phyloP scores from a whole-genome alignment of 805 yeast species.

The Metschnikowia drakensbergensis region DNA sequence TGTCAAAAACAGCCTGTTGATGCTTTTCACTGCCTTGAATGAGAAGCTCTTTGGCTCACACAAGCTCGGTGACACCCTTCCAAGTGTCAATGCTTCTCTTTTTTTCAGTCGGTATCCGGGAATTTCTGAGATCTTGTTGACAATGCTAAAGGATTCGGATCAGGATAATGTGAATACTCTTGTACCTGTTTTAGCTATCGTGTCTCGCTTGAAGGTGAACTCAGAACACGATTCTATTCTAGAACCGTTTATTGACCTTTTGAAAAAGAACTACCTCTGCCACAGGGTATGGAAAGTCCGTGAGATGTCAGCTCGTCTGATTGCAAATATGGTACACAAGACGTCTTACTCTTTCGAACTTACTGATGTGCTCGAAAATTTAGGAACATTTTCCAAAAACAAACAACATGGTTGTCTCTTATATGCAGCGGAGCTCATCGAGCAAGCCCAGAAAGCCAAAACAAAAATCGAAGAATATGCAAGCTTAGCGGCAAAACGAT shows the following conservation, averaged over 20 bases:
- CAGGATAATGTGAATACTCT: constrained; percentile 46
- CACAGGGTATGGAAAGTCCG: constrained; percentile 76
- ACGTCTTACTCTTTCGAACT: constrained; percentile 14
- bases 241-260: constrained; percentile 44
- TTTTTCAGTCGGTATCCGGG: constrained; percentile 67
- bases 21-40: constrained; percentile 85
- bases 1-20: constrained; percentile 84
- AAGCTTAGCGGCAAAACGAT: constrained; percentile 18
- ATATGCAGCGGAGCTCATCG: constrained; percentile 10
- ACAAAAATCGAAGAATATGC: constrained; percentile 20
- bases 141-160: constrained; percentile 29
- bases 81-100: constrained; percentile 50
- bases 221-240: constrained; percentile 48
- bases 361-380: constrained; percentile 22
- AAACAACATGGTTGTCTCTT: constrained; percentile 11
- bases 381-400: constrained; percentile 1
- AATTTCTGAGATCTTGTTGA: constrained; percentile 47
- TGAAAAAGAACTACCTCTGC: constrained; percentile 35
- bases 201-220: constrained; percentile 64
- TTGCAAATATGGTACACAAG: constrained; percentile 45
- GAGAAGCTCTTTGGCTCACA: constrained; percentile 71
- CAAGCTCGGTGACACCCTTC: constrained; percentile 30
- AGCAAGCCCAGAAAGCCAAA: constrained; percentile 7
- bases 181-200: constrained; percentile 70
- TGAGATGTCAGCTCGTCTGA: constrained; percentile 76